Evolutionary conservation across 2,329 filamentous ascomycete species (phyloP).

Genomic region (Apiospora saccharicola): DNA sequence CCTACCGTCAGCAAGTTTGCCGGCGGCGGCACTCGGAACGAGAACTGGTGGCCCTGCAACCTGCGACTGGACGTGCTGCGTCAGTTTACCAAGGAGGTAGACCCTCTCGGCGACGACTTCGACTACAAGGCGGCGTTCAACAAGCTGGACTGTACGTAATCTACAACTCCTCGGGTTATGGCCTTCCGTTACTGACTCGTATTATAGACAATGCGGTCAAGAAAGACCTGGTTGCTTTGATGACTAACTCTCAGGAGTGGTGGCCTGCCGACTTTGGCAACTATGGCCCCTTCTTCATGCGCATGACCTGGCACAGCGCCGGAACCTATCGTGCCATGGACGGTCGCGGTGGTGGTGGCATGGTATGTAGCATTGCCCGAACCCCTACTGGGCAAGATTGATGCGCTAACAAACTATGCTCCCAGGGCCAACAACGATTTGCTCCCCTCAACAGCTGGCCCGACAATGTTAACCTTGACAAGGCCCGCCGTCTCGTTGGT

Average conservation of each 20-base stretch:
- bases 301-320: constrained; percentile 83
- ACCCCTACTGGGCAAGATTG: not conserved
- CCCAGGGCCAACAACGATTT: constrained; percentile 78
- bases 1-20: constrained; percentile 22
- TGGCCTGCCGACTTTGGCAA: constrained; percentile 86
- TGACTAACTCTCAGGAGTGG: constrained; percentile 82
- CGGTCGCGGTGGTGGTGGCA: constrained; percentile 76
- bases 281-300: constrained; percentile 82
- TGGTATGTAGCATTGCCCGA: constrained; percentile 19
- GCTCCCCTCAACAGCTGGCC: constrained; percentile 85
- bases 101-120: constrained; percentile 71
- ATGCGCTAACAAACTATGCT: constrained; percentile 11
- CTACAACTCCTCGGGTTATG: not conserved
- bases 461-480: constrained; percentile 80
- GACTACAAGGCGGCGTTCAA: constrained; percentile 79
- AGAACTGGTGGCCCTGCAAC: constrained; percentile 78
- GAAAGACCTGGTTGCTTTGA: constrained; percentile 73
- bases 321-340: constrained; percentile 80
- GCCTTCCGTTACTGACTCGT: constrained; percentile 12
- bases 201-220: constrained; percentile 65
- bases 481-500: constrained; percentile 79
- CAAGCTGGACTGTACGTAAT: constrained; percentile 62
- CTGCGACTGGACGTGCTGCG: constrained; percentile 76
- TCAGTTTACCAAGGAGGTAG: constrained; percentile 69
- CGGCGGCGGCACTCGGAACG: constrained; percentile 65